Evolutionary conservation across 257 asterid species (phyloP).

Genomic region (Voacanga thouarsii): DNA sequence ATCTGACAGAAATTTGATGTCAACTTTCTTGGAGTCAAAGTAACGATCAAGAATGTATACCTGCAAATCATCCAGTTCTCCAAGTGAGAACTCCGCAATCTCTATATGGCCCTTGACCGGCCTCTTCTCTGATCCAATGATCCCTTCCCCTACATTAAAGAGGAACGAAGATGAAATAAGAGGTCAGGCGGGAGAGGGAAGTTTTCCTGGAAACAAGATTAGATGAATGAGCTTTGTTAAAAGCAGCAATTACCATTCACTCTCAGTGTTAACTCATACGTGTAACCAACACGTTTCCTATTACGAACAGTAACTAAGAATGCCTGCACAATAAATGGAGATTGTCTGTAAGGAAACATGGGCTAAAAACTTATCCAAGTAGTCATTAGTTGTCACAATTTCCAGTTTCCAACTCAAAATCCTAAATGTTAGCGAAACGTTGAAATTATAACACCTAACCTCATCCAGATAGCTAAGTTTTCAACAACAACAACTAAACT

Average conservation of each 20-base stretch:
- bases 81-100: conserved; percentile 74
- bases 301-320: conserved; percentile 83
- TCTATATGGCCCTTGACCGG: conserved; percentile 71
- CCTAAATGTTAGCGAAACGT: not conserved
- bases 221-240: not conserved
- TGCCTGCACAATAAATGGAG: conserved; percentile 55
- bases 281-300: conserved; percentile 93
- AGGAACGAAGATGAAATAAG: not conserved
- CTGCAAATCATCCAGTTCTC: conserved; percentile 93
- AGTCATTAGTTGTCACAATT: not conserved
- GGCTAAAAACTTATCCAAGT: not conserved
- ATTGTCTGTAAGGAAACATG: not conserved
- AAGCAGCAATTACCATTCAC: conserved; percentile 56
- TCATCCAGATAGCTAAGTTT: not conserved
- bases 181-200: not conserved
- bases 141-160: conserved; percentile 68
- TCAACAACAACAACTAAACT: too few relatives aligned
- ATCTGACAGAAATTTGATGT: too few relatives aligned
- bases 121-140: conserved; percentile 66
- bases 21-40: not conserved
- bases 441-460: not conserved
- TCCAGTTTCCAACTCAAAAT: not conserved
- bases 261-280: conserved; percentile 67
- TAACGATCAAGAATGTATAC: conserved; percentile 28
- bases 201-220: too few relatives aligned